Base-by-base conservation (phyloP, 2,329 filamentous ascomycete species). In the Monosporascus sp. region DNA sequence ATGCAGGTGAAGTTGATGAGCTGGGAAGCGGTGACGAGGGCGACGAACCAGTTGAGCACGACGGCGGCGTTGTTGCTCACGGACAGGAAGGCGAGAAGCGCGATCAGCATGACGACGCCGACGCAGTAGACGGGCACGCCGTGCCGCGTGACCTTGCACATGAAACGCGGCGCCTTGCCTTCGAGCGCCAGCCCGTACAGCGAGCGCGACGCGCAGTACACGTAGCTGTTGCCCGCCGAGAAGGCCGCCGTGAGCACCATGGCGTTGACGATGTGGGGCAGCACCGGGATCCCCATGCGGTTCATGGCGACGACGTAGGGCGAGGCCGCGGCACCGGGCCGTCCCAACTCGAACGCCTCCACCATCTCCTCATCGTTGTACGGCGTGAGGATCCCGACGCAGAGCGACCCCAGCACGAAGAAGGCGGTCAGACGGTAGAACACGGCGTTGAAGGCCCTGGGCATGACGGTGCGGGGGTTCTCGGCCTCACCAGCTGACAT, bases 81-180 rank as follows among this genome's bases (percentile, higher is more conserved):
- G 68, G 91, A 86, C 48, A 92, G 72, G 70, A 91, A 94, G 3
- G 85, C 82, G 11, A 95, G 73, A 7, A 91, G 74, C 1, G 86
- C 81, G 61, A 94, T 84, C 3, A 81, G 67, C 47, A 91, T 77
- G 0, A 88, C 86, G 28, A 85, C 68, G 1, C 69, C 58, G 40
- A 93, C 88, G 64, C 85, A 89, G 70, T 88, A 90, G 57, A 91
- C 78, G 0, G 90, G 90, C 0, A 94, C 85, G 47, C 88, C 87
- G 11, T 72, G 74, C 49, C 72, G 78, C 1, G 81, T 88, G 67
- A 84, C 88, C 31, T 70, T 79, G 1, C 77, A 78, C 41, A 90
- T 71, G 51, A 88, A 67, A 35, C 62, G 75, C 48, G 78, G 87
- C 0, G 86, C 86, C 63, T 88, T 86, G 24, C 82, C 81, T 63